phyloP scores from a whole-genome alignment of 1,139 yeast species.

The Blastobotrys persicus region DNA sequence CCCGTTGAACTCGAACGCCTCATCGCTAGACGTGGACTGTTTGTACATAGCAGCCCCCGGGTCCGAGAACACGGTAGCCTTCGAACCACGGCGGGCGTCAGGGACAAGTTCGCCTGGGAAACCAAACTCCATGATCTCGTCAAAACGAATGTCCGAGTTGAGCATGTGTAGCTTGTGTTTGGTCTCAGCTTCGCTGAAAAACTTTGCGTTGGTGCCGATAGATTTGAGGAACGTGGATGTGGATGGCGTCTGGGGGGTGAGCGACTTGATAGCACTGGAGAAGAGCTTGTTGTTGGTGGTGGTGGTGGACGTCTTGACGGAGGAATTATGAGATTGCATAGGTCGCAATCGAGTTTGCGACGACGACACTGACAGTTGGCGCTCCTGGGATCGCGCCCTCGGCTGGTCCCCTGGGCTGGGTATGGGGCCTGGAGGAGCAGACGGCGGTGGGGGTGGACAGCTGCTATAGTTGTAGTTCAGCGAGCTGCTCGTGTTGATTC shows the following conservation, averaged over 20 bases:
- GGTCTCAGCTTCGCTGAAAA: conserved; percentile 28
- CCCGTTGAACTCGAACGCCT: background rate
- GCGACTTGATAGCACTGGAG: conserved; percentile 6
- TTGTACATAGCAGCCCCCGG: background rate
- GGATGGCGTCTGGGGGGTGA: conserved; percentile 4
- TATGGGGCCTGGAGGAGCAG: conserved; percentile 6
- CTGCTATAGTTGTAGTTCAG: conserved; percentile 7
- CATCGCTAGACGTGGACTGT: background rate
- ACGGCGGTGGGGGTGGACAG: conserved; percentile 1
- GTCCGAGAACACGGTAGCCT: conserved; percentile 9
- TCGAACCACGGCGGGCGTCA: conserved; percentile 15
- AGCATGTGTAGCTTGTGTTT: conserved; percentile 27
- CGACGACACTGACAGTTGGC: conserved; percentile 4
- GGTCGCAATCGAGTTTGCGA: conserved; percentile 8
- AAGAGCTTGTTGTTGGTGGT: conserved; percentile 5
- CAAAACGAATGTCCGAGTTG: conserved; percentile 26
- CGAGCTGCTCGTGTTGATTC: conserved; percentile 17
- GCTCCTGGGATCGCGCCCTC: conserved; percentile 1
- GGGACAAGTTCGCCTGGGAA: conserved; percentile 27
- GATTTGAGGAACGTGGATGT: conserved; percentile 5
- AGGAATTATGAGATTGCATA: conserved; percentile 6
- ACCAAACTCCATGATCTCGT: conserved; percentile 33
- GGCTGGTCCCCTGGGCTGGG: conserved; percentile 6
- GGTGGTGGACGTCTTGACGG: conserved; percentile 1
- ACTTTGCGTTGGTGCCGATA: conserved; percentile 21